phyloP scores from a whole-genome alignment of 2,329 filamentous ascomycete species.

The Colletotrichum shisoi region DNA sequence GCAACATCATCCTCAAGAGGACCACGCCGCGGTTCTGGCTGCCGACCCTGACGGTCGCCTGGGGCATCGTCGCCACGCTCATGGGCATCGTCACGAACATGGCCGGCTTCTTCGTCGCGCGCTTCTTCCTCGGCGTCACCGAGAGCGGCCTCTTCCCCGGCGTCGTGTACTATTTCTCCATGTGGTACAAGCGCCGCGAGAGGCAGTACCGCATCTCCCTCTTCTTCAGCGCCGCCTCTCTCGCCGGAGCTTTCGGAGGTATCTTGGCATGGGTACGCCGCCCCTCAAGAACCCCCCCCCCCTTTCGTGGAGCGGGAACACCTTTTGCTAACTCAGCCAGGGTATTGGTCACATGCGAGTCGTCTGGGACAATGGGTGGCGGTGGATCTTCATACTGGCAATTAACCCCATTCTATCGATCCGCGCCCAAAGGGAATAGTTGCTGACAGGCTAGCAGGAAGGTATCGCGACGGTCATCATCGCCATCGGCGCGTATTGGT shows the following conservation, averaged over 20 bases:
- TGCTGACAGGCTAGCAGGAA: constrained; percentile 57
- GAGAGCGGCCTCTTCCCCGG: constrained; percentile 63
- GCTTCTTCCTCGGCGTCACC: constrained; percentile 65
- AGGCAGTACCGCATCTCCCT: constrained; percentile 63
- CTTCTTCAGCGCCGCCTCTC: constrained; percentile 63
- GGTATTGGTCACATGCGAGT: constrained; percentile 64
- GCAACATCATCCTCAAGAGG: constrained; percentile 68
- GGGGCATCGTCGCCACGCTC: constrained; percentile 64
- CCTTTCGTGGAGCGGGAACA: accelerated
- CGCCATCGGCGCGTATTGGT: constrained; percentile 60
- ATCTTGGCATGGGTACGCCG: constrained; percentile 60
- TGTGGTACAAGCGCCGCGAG: constrained; percentile 65
- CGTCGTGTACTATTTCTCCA: constrained; percentile 59
- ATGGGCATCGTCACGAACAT: constrained; percentile 60
- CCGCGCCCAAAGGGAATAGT: too few relatives aligned
- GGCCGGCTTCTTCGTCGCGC: constrained; percentile 60
- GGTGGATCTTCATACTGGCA: constrained; percentile 69
- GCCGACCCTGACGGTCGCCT: constrained; percentile 63
- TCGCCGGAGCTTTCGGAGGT: constrained; percentile 66
- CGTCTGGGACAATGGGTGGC: constrained; percentile 62
- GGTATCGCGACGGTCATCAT: constrained; percentile 64
- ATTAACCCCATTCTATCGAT: constrained; percentile 31
- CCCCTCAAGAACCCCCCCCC: too few relatives aligned
- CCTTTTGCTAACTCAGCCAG: constrained; percentile 41
- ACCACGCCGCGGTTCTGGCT: constrained; percentile 67